Evolutionary conservation across 1,284 basidiomycete genomes (phyloP).

Genomic region (Trichosporon faecale): DNA sequence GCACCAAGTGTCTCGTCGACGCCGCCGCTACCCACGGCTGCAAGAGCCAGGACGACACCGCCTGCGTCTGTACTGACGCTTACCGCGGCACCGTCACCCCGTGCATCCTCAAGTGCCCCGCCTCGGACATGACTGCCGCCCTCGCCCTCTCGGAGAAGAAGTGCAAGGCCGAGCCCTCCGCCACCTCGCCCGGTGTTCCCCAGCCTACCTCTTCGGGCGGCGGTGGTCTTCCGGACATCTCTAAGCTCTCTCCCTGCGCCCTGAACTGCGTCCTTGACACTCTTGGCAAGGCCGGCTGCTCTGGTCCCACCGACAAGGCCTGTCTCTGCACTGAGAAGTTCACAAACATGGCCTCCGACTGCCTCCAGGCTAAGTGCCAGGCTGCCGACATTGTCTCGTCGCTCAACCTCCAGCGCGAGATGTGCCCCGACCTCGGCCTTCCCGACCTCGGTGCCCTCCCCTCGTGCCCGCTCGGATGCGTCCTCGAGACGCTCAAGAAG

Average conservation of each 20-base stretch:
- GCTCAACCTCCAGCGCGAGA: background rate
- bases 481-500: conserved; percentile 1
- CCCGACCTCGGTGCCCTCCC: conserved; percentile 10
- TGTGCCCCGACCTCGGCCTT: conserved; percentile 16
- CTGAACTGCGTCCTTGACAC: conserved; percentile 10
- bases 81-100: background rate
- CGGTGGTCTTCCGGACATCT: conserved; percentile 10
- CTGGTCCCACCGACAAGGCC: conserved; percentile 13
- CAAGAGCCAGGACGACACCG: background rate
- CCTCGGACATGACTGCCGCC: conserved; percentile 4
- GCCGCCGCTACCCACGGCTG: conserved; percentile 9
- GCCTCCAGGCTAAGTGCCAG: background rate
- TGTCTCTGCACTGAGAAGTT: conserved; percentile 16
- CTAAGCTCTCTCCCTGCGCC: conserved; percentile 10
- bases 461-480: background rate
- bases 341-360: conserved; percentile 5
- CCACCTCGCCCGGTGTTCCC: background rate
- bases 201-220: background rate
- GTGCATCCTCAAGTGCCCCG: conserved; percentile 3
- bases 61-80: conserved; percentile 10
- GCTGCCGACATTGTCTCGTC: background rate
- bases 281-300: conserved; percentile 9
- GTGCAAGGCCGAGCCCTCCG: conserved; percentile 2
- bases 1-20: background rate
- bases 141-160: conserved; percentile 5